These are phyloP conservation scores for Monilinia vaccinii-corymbosi DNA, from an alignment of 2,329 filamentous ascomycete genomes.

Conservation along the genomic window DNA sequence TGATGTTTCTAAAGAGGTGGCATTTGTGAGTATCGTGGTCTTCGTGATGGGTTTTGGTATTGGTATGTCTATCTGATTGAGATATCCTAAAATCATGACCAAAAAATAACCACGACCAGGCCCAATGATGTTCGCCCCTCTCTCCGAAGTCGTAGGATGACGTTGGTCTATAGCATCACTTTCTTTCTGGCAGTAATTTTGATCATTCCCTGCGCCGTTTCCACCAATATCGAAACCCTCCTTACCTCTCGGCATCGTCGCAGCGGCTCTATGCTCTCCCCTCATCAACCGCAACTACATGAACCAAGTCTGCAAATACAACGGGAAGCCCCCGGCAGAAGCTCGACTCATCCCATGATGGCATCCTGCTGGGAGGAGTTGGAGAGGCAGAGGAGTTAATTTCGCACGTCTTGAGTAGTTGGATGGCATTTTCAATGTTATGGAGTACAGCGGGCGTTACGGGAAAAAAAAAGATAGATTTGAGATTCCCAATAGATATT, in stretches of 20 bases:
- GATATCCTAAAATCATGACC: conserved; percentile 11
- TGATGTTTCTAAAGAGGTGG: conserved; percentile 60
- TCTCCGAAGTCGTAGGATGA: conserved; percentile 64
- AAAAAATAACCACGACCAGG: too few species aligned
- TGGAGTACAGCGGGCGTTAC: too few species aligned
- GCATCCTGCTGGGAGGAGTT: conserved; percentile 49
- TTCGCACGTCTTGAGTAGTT: conserved; percentile 17
- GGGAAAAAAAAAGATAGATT: too few species aligned
- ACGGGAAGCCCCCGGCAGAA: conserved; percentile 69
- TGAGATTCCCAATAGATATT: too few species aligned
- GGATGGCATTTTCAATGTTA: too few species aligned
- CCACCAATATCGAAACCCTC: conserved; percentile 67
- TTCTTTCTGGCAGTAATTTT: conserved; percentile 59
- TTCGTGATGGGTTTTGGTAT: conserved; percentile 79
- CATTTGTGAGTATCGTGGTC: conserved; percentile 61
- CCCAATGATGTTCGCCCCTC: too few species aligned
- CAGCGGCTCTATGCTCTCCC: conserved; percentile 58
- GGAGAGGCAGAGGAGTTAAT: conserved; percentile 22
- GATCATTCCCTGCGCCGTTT: conserved; percentile 69
- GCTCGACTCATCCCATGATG: conserved; percentile 75
- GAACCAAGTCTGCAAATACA: conserved; percentile 45
- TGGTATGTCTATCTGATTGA: conserved; percentile 36
- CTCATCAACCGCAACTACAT: conserved; percentile 77
- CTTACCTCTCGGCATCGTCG: conserved; percentile 67
- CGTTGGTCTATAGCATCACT: conserved; percentile 49